phyloP scores from a whole-genome alignment of 139 green algal genomes.

The Tetraselmis chui region DNA sequence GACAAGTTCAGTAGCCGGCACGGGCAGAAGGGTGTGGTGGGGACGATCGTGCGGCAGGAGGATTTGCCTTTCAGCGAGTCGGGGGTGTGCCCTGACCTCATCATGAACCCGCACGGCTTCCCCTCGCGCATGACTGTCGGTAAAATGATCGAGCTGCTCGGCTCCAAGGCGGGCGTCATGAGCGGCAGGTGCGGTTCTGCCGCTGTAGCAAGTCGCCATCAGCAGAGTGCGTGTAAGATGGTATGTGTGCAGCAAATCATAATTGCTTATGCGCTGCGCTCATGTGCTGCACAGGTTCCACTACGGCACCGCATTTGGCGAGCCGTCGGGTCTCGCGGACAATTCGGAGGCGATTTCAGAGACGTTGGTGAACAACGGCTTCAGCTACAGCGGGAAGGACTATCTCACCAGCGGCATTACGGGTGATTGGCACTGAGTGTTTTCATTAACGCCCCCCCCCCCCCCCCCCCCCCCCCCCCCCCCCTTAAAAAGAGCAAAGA shows the following conservation, averaged over 20 bases:
- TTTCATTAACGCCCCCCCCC: too few relatives aligned
- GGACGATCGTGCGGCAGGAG: conserved; percentile 80
- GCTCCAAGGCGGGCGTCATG: conserved; percentile 79
- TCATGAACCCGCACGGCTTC: conserved; percentile 83
- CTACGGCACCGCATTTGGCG: conserved; percentile 92
- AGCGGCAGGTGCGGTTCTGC: conserved; percentile 5
- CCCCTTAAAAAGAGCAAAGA: too few relatives aligned
- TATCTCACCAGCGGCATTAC: conserved; percentile 84
- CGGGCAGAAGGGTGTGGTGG: conserved; percentile 94
- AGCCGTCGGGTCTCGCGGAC: conserved; percentile 73
- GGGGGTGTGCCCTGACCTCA: conserved; percentile 82
- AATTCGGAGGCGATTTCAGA: conserved; percentile 58
- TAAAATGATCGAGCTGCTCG: conserved; percentile 97
- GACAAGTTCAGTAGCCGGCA: conserved; percentile 95
- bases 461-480: too few relatives aligned
- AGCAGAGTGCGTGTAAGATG: background rate
- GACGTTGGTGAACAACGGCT: conserved; percentile 79
- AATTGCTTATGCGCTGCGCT: too few relatives aligned
- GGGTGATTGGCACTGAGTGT: too few relatives aligned
- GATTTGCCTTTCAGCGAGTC: conserved; percentile 90
- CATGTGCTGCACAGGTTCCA: conserved; percentile 61
- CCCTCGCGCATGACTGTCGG: conserved; percentile 75
- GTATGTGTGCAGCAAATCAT: background rate
- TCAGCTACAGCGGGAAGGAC: conserved; percentile 88
- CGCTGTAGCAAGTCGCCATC: too few relatives aligned